These are phyloP conservation scores for Vicia villosa DNA, from an alignment of 306 rosid species.

Conservation along the genomic window DNA sequence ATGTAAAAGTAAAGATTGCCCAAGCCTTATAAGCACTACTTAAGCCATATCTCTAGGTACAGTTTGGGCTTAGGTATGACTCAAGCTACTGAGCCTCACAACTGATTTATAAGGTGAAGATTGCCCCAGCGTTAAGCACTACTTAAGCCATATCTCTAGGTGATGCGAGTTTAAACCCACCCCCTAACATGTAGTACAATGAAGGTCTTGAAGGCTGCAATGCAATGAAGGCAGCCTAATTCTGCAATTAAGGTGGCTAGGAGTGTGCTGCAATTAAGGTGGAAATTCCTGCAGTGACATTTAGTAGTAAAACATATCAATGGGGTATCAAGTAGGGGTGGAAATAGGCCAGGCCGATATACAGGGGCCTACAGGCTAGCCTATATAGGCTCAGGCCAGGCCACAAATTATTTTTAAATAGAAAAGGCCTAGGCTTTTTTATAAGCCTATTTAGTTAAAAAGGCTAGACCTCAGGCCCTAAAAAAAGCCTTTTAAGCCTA, in stretches of 20 bases:
- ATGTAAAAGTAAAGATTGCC: not conserved
- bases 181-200: not conserved
- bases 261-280: not conserved
- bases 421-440: no score
- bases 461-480: no score
- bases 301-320: constrained; percentile 1
- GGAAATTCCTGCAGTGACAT: not conserved
- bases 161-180: not conserved
- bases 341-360: no score
- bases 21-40: no score
- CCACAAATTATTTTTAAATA: no score
- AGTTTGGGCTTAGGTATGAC: not conserved
- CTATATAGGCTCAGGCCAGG: no score
- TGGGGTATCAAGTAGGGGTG: no score
- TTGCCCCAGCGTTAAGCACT: not conserved
- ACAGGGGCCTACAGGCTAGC: no score
- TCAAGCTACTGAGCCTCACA: not conserved
- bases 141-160: not conserved
- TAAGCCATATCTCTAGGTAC: no score
- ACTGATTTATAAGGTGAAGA: not conserved
- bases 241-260: not conserved
- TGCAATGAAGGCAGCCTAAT: not conserved
- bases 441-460: no score
- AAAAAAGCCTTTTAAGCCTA: no score
- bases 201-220: not conserved